Evolutionary conservation across 2,329 filamentous ascomycete species (phyloP), one percentile per base, ranked within the genome.

Genomic region (Cadophora gregata): DNA sequence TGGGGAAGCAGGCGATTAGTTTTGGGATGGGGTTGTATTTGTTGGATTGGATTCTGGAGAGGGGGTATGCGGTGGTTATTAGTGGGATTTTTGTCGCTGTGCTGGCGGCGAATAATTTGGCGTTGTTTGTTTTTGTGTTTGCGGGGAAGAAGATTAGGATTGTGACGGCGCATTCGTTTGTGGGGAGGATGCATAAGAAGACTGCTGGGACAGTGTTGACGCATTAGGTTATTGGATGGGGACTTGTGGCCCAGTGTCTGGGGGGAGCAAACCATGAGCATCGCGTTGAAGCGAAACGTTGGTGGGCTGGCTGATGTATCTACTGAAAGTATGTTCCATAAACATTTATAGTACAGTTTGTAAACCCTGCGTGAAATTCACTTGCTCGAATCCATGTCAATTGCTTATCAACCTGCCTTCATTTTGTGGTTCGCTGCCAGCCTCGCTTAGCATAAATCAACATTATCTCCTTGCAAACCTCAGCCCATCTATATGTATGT

Each of bases 1-100:
- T 86, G n/a, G 84, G 84, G 12, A 86, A 86, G 73, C 83, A 86
- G 75, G 82, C 83, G 2, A 84, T 86, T 61, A 83, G 81, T 64
- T 86, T 86, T 67, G 84, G 83, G 1, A 81, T 86, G 75, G 81
- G 82, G 4, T 76, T 82, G 61, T 79, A 84, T 64, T 76, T 86
- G 61, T 75, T 86, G 19, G 80, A 84, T 65, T 86, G 84, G 84
- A 80, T 86, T 27, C 66, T 79, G 64, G 68, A 80, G 59, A 78
- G 77, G n/a, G 83, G 84, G 4, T 86, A 85, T 69, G 79, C 79
- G 1, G 80, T 80, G 1, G 81, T 85, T n/a, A 85, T 86, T 60
- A 78, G 80, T 3, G 84, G 83, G 0, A 82, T 81, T 2, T 86
- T 86, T 68, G 77, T 80, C 24, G 80, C 77, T 9, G 77, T 86